Percentiles rank a stretch among this genome's conserved stretches.
Conservation (phyloP, 1,284 basidiomycete genomes). For the Trametes hirsuta region DNA sequence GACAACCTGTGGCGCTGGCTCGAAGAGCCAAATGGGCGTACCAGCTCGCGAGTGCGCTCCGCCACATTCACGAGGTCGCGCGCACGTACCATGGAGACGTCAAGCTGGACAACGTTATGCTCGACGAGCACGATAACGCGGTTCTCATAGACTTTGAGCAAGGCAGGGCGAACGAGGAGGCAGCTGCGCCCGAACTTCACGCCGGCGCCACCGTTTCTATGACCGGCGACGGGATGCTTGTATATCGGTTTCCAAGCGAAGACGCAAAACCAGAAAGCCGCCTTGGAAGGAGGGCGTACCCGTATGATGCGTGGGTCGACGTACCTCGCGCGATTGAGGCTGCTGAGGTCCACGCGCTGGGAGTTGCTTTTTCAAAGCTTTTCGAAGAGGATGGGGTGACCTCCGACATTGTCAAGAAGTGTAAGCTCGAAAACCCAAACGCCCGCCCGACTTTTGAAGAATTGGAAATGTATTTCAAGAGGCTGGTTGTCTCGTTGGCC, state of each 20-base stretch:
- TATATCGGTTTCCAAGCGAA: not conserved
- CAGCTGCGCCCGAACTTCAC: slow-evolving; percentile 2
- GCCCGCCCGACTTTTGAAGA: not conserved
- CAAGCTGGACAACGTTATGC: slow-evolving; percentile 11
- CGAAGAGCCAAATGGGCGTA: not conserved
- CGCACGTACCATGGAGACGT: slow-evolving; percentile 12
- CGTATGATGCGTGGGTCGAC: slow-evolving; percentile 5
- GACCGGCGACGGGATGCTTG: not conserved
- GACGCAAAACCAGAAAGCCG: not conserved
- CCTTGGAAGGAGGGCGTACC: not conserved
- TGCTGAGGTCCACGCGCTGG: slow-evolving; percentile 8
- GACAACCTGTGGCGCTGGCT: not conserved
- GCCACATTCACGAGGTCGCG: slow-evolving; percentile 1
- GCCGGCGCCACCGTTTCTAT: not conserved
- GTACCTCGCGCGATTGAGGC: slow-evolving; percentile 3
- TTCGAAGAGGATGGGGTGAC: not conserved
- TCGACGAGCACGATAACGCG: slow-evolving; percentile 9
- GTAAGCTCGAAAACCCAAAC: slow-evolving; percentile 2
- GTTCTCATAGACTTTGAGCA: slow-evolving; percentile 15
- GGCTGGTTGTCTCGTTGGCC: no score
- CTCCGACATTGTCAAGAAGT: not conserved
- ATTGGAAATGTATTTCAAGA: not conserved
- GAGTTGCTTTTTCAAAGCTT: not conserved
- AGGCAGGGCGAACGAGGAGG: slow-evolving; percentile 7
- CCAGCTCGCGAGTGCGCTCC: not conserved